Base-by-base conservation (phyloP, 345 rosid genomes). In the Euphorbia lathyris region DNA sequence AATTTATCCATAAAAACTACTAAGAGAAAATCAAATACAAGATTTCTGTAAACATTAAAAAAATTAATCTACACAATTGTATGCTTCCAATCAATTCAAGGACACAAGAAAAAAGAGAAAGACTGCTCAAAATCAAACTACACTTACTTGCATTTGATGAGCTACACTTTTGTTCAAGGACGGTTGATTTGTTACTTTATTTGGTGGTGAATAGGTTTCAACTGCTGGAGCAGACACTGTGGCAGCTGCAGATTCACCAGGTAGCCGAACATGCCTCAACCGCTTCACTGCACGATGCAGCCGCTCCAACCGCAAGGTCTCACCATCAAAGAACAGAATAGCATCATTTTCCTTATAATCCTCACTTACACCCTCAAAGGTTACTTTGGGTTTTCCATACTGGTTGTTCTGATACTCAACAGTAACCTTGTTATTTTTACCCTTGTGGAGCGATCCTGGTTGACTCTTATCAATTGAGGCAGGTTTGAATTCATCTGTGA, bases 61-160 rank as follows among this genome's bases (percentile, higher is more conserved):
- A 40, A 9, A 40, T 34, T 34, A 34, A 2, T 34, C 38, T 34
- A 34, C 38, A 34, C 16, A 11, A 22, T 42, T 27, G 7, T 20
- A 63, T 20, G 25, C 62, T 23, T 34, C 32, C 25, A 56, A 68
- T 38, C 67, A 66, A 69, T 38, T 10, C 13, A 51, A 66, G 40
- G 47, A 62, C 26, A 22, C 19, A 7, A 53, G n/a, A 23, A 1
- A 57, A 1, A 36, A 57, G 56, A 13, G 4, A 42, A 67, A 25
- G 47, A 53, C 52, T 32, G 10, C 45, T 10, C 34, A 51, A 68
- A 68, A 66, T 30, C 23, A 59, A 34, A 63, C 38, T 27, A 17
- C 20, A 76, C 83, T 78, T 53, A 87, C 91, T 23, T 64, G 58
- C 59, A 57, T 17, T 53, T 68, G 69, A 47, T 64, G 76, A 71